Conservation (phyloP, 805 yeast species). For the Hanseniaspora hatyaiensis region DNA sequence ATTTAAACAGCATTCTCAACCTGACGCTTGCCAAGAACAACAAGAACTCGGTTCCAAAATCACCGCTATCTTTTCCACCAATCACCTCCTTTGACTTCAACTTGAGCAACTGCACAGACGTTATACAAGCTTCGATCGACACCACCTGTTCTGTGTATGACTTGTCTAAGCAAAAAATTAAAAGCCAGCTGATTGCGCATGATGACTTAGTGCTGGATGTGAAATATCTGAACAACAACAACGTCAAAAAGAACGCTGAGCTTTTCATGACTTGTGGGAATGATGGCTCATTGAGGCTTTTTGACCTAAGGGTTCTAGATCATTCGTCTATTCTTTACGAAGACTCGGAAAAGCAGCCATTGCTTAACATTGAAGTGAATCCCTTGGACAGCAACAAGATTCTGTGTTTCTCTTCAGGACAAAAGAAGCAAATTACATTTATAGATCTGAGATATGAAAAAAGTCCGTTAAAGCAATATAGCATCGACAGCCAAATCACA, state of each 20-base stretch:
- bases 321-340: constrained; percentile 93
- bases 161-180: constrained; percentile 45
- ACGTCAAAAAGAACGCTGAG: constrained; percentile 32
- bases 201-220: constrained; percentile 93
- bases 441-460: constrained; percentile 13
- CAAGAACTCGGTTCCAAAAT: constrained; percentile 23
- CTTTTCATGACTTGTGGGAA: constrained; percentile 88
- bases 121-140: constrained; percentile 81
- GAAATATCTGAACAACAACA: constrained; percentile 60
- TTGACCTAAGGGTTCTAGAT: constrained; percentile 77
- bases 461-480: constrained; percentile 5
- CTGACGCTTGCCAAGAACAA: constrained; percentile 35
- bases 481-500: neutral
- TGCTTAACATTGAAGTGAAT: constrained; percentile 65
- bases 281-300: constrained; percentile 87
- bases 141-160: constrained; percentile 98
- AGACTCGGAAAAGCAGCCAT: constrained; percentile 42
- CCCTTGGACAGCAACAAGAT: constrained; percentile 63
- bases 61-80: constrained; percentile 48
- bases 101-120: constrained; percentile 48
- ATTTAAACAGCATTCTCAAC: constrained; percentile 33
- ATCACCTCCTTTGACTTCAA: constrained; percentile 94
- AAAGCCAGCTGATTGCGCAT: constrained; percentile 91
- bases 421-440: neutral
- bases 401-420: neutral